A percentile compares a stretch with the other conserved stretches of the same genome.
Evolutionary conservation across 805 yeast species (phyloP).

Genomic region (Yarrowia porcina): DNA sequence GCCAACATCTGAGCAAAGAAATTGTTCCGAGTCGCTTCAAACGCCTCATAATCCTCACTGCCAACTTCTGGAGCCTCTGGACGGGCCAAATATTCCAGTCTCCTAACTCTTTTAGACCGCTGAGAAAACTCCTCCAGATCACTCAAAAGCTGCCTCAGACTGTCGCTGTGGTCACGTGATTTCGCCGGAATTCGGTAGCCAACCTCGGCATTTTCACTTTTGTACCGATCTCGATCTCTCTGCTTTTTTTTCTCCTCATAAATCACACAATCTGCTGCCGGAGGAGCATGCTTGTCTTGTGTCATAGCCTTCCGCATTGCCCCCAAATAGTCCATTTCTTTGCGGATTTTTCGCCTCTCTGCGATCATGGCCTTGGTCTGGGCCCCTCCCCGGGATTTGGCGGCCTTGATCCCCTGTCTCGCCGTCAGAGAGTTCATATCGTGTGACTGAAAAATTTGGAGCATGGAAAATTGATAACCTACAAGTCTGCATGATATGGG

Average conservation of each 20-base stretch:
- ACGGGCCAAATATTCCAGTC: background rate
- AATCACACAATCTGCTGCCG: background rate
- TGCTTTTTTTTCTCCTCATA: background rate
- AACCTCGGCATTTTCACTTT: background rate
- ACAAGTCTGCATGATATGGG: background rate
- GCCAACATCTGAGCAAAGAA: slow-evolving; percentile 11
- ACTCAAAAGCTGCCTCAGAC: no score
- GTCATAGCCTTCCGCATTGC: background rate
- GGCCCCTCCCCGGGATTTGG: background rate
- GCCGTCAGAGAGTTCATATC: no score
- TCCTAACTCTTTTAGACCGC: no score
- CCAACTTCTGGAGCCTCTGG: background rate
- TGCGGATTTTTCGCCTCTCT: background rate
- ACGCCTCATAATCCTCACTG: background rate
- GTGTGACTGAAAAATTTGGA: background rate
- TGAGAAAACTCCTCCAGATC: no score
- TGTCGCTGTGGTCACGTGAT: background rate
- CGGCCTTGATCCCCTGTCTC: background rate
- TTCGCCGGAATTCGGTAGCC: background rate
- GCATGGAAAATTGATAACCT: no score
- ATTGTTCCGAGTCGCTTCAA: background rate
- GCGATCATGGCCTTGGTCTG: background rate
- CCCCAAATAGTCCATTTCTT: slow-evolving; percentile 2
- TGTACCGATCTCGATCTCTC: background rate
- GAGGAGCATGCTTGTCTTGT: background rate